Base-by-base conservation (phyloP, 2,329 filamentous ascomycete species). In the Rhexocercosporidium sp. region DNA sequence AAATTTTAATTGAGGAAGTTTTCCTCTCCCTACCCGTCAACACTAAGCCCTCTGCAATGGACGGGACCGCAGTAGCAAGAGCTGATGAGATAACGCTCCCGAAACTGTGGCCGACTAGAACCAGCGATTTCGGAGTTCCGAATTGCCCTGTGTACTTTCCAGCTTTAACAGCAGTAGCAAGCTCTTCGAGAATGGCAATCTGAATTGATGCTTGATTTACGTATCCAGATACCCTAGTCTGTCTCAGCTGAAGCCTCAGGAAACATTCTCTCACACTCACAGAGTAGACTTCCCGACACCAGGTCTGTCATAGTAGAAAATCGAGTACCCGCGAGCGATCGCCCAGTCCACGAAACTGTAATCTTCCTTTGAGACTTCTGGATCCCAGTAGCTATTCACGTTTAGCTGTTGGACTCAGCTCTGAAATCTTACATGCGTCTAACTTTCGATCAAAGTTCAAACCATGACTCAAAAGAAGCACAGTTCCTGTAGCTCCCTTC, bases 71-170 rank as follows among this genome's bases (percentile, higher is more conserved):
- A 49, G 81, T 80, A 9, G 84, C 82, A 25, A 90, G 79, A 59
- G 78, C 82, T 76, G 86, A 88, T 4, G 82, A 84, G 71, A 87
- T 84, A 11, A 83, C 77, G 0, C 86, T 87, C 39, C 88, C 88
- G 71, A 88, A 90, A 0, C 85, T 88, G 79, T 91, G 88, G 16
- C 88, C 88, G 16, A 88, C 80, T 74, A 90, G 88, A 18, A 88
- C 79, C 25, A 87, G 78, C 71, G 84, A 81, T 16, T 66, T 54
- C 16, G 75, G 61, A 53, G 59, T 60, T 74, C 73, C 56, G 44
- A 53, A 31, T 18, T 14, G 25, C 3, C 49, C 49, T 7, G 27
- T 53, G 18, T 53, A 18, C 25, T 53, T 31, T 31, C 49, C 49
- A 31, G 49, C 49, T 31, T 27, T 27, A 5, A 53, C 14, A 18